Conservation (phyloP, 1,284 basidiomycete genomes). For the Fomitopsis palustris region DNA sequence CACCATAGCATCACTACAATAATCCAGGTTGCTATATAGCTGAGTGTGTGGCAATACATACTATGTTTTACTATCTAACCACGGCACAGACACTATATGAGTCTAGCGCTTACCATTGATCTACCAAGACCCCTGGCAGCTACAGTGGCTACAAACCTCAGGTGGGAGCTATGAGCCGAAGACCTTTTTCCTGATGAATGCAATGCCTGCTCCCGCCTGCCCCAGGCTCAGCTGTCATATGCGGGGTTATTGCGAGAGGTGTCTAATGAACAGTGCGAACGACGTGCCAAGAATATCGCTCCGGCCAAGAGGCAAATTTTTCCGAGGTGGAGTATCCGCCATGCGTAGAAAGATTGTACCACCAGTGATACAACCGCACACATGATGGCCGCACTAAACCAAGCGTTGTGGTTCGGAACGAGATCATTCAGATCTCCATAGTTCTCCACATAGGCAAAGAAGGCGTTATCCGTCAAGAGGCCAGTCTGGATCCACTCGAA, state of each 20-base stretch:
- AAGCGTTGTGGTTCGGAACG: slow-evolving; percentile 3
- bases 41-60: too few species aligned
- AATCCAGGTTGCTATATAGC: too few species aligned
- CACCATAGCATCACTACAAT: too few species aligned
- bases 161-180: too few species aligned
- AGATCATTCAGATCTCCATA: not conserved
- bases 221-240: not conserved
- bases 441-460: slow-evolving; percentile 3
- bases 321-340: not conserved
- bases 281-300: not conserved
- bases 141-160: too few species aligned
- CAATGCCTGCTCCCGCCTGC: not conserved
- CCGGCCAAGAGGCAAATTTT: not conserved
- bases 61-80: too few species aligned
- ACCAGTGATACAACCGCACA: not conserved
- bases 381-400: slow-evolving; percentile 9
- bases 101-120: too few species aligned
- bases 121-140: too few species aligned
- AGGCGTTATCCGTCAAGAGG: slow-evolving; percentile 4
- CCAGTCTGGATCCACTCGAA: slow-evolving; percentile 8
- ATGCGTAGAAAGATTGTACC: slow-evolving; percentile 4
- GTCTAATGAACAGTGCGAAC: not conserved
- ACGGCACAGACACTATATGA: too few species aligned
- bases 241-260: not conserved
- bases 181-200: too few species aligned